A percentile compares a stretch with the other conserved stretches of the same genome.
phyloP scores from a whole-genome alignment of 495 filamentous ascomycete species.

The Haplographium delicatum region DNA sequence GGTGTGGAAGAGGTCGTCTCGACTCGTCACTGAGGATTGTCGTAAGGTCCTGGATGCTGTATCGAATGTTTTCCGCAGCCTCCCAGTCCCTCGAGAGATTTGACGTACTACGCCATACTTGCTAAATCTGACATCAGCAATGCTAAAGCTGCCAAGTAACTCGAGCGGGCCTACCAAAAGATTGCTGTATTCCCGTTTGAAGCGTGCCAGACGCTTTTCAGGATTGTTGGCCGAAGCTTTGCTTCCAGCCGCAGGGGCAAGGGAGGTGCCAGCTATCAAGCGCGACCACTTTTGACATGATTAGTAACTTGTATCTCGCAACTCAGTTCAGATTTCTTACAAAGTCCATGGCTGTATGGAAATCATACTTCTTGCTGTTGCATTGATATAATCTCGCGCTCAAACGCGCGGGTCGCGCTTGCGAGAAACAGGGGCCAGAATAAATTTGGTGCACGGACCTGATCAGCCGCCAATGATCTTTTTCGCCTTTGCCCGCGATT shows the following conservation, averaged over 20 bases:
- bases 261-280: conserved; percentile 75
- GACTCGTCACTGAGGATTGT: conserved; percentile 82
- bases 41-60: conserved; percentile 58
- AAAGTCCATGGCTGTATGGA: conserved; percentile 24
- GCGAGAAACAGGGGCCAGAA: not conserved
- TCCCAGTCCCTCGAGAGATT: conserved; percentile 48
- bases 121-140: conserved; percentile 38
- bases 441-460: not conserved
- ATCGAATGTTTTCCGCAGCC: conserved; percentile 48
- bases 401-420: conserved; percentile 11
- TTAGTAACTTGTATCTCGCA: not conserved
- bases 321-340: conserved; percentile 11
- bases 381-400: conserved; percentile 12
- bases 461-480: too few species aligned
- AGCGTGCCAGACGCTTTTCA: conserved; percentile 79
- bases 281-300: conserved; percentile 65
- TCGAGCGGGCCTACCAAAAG: conserved; percentile 55
- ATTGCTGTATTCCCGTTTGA: conserved; percentile 82
- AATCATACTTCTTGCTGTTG: conserved; percentile 20
- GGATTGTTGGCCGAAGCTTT: conserved; percentile 67
- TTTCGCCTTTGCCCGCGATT: too few species aligned
- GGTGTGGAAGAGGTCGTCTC: conserved; percentile 78
- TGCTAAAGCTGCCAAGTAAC: not conserved
- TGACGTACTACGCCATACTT: conserved; percentile 70
- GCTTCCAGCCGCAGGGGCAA: conserved; percentile 49